Evolutionary conservation across 768 basidiomycete genomes (phyloP).

Genomic region (Tylopilus balloui): DNA sequence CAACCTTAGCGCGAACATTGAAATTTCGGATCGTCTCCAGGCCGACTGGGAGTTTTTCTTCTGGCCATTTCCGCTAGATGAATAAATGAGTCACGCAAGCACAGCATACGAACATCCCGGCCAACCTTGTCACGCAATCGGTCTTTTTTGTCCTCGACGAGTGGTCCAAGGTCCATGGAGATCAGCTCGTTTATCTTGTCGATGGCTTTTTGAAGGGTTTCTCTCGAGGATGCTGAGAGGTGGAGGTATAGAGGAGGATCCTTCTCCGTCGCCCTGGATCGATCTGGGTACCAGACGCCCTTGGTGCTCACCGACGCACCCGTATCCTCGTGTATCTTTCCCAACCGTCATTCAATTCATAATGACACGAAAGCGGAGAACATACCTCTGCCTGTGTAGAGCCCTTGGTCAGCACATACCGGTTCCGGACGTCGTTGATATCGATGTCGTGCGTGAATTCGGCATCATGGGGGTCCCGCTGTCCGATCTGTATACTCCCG

Average conservation of each 20-base stretch:
- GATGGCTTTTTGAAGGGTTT: constrained; percentile 61
- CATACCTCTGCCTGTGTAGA: constrained; percentile 87
- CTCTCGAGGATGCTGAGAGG: constrained; percentile 71
- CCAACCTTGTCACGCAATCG: constrained; percentile 60
- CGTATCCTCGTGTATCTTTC: constrained; percentile 85
- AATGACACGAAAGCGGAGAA: constrained; percentile 2
- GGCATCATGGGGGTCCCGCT: constrained; percentile 67
- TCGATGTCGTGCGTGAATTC: constrained; percentile 91
- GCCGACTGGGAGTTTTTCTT: constrained; percentile 88
- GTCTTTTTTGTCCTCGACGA: constrained; percentile 77
- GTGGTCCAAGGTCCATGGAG: constrained; percentile 67
- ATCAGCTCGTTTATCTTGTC: constrained; percentile 73
- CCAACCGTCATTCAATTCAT: constrained; percentile 2
- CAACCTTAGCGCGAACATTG: constrained; percentile 96
- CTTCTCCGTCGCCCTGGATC: constrained; percentile 83
- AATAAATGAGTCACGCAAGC: constrained; percentile 8
- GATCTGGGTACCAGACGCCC: constrained; percentile 95
- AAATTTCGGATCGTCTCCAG: constrained; percentile 93
- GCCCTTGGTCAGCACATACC: constrained; percentile 92
- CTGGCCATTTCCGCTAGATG: constrained; percentile 90
- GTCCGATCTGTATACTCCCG: constrained; percentile 40
- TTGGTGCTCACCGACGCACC: constrained; percentile 91
- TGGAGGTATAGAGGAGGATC: constrained; percentile 94
- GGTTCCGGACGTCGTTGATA: constrained; percentile 93
- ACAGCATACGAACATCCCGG: background rate